Conservation (phyloP, 768 basidiomycete species). For the Boletus rubropictus region DNA sequence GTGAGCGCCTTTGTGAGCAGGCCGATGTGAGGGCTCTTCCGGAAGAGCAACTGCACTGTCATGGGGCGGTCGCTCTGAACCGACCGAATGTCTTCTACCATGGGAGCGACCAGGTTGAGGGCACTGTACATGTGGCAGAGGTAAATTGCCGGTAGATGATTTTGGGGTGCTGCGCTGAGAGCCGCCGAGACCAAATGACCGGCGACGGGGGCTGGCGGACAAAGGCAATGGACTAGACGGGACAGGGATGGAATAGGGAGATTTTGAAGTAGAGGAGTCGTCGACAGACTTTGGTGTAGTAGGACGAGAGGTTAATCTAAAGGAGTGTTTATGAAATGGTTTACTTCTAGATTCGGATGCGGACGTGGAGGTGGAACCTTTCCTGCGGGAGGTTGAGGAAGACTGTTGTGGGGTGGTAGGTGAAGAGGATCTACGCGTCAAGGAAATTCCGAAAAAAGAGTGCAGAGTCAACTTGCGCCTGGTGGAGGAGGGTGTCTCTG, state of each 20-base stretch:
- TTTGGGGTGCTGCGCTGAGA: constrained; percentile 28
- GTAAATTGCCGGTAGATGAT: constrained; percentile 25
- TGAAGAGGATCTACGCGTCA: constrained; percentile 25
- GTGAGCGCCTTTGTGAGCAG: constrained; percentile 8
- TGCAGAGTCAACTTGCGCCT: constrained; percentile 19
- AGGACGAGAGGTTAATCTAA: constrained; percentile 29
- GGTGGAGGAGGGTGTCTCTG: constrained; percentile 27
- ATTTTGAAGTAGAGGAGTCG: constrained; percentile 16
- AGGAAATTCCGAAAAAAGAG: constrained; percentile 27
- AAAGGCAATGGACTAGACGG: constrained; percentile 29
- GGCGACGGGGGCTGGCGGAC: constrained; percentile 31
- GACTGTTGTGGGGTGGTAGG: constrained; percentile 16
- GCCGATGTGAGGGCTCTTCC: constrained; percentile 19
- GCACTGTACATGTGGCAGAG: constrained; percentile 18
- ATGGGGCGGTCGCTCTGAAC: constrained; percentile 29
- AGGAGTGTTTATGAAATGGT: constrained; percentile 28
- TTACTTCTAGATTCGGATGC: constrained; percentile 12
- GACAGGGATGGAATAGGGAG: constrained; percentile 21
- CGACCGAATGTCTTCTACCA: constrained; percentile 25
- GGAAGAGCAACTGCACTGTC: constrained; percentile 32
- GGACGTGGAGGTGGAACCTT: constrained; percentile 23
- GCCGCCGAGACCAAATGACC: constrained; percentile 27
- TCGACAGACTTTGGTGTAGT: constrained; percentile 26
- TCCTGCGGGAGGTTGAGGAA: constrained; percentile 15
- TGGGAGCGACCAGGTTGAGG: constrained; percentile 17